Base-by-base conservation (phyloP, 2,329 filamentous ascomycete genomes). In the Colletotrichum sp. region DNA sequence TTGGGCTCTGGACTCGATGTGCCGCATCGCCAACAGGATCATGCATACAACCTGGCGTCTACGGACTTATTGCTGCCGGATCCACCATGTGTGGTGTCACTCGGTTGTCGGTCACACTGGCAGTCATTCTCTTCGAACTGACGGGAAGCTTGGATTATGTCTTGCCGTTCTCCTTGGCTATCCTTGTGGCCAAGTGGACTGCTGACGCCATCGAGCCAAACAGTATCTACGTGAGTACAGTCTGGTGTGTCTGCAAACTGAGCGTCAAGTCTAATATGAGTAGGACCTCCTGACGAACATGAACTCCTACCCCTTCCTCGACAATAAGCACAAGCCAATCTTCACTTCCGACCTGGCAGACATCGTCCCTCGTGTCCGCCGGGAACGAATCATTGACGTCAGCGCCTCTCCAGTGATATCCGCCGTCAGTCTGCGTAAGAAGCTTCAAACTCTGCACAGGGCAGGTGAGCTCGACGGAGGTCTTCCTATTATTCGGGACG, bases 1-100 rank as follows among this genome's bases (percentile, higher is more conserved):
- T 93, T 81, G 87, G 91, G 16, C 85, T 98, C 8, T 98, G 96
- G 87, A 91, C 92, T 25, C 88, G 89, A 15, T 98, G 97, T 81
- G 91, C 93, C 5, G 89, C 91, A 8, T 89, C 91, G 68, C 91
- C 92, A 52, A 92, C 94, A 36, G 94, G 95, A 74, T 93, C 94
- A 3, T 98, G 97, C 82, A 95, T 99, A 64, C 96, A 97, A 64
- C 97, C 97, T 1, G 97, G 97, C n/a, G 95, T 98, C 0, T 99
- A 99, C 82, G 97, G 96, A 2, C 90, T 99, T 75, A 95, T 98
- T 74, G 96, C 96, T 18, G 97, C 97, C 58, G 97, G 97, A 18
- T 96, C 97, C 3, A 98, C 96, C 36, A 98, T 99, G 97, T 98
- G 96, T 79, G 97, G 97, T 66, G 97, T 98, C 4, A 99, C 97